Base-by-base conservation (phyloP, 1,284 basidiomycete genomes). In the Cryptococcus wingfieldii region DNA sequence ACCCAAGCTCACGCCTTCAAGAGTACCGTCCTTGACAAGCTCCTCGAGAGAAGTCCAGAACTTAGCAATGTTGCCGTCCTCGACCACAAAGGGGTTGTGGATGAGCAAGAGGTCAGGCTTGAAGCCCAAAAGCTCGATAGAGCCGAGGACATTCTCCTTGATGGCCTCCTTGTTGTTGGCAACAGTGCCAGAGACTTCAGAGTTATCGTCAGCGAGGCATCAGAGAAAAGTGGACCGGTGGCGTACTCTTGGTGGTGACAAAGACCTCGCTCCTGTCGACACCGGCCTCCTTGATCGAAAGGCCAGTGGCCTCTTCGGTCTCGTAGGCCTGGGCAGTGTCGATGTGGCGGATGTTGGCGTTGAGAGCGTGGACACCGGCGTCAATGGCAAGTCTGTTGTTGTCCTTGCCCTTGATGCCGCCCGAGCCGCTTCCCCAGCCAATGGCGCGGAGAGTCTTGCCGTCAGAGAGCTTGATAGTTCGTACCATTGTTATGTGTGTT, bases 171-270 rank as follows among this genome's bases (percentile, higher is more conserved):
- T 27, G 3, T 55, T 55, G 27, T 55, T 58, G 5, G 46, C 49
- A 27, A 54, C 9, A 14, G 23, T n/a, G 16, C 43, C 45, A 25
- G 52, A 53, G 28, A 58, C 56, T 58, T 16, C 38, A 43, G 4
- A 34, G 16, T 9, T 2, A 13, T 13, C n/a, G 28, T 44, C 37
- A 47, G 47, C 25, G 6, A 18, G 4, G 47, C 51, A 16, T 19
- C 43, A 23, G 10, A 14, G 23, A 5, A 23, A 16, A 16, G 23
- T n/a, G 18, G 8, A 13, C 7, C 25, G 25, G 14, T 3, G 13
- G 52, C 70, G 43, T 48, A 69, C 70, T 47, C 64, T 86, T 85
- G 42, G 82, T 85, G 31, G 80, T 81, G 53, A 82, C 69, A 69
- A 78, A 81, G 41, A 81, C 67, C 16, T 81, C 74, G 48, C 77